Percentiles rank a stretch among this genome's conserved stretches.
Evolutionary conservation across 352 stramenopile genomes (phyloP).

Genomic region (Phytophthora pini): DNA sequence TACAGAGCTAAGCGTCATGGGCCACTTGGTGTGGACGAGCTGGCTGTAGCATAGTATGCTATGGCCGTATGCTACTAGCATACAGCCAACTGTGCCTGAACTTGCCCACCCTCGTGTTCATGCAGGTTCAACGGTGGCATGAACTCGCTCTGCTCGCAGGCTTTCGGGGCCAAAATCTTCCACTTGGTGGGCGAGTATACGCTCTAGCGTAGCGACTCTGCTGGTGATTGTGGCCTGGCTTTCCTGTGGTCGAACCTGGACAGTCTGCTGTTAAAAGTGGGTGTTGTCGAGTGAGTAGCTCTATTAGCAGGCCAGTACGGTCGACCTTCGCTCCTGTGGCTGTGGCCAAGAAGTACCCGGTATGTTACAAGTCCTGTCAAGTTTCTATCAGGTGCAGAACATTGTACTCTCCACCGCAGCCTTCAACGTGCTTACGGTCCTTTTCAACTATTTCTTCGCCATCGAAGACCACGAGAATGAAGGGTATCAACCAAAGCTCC

Average conservation of each 20-base stretch:
- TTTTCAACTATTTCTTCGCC: constrained; percentile 65
- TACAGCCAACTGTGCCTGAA: constrained; percentile 82
- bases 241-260: constrained; percentile 82
- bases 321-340: constrained; percentile 7
- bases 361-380: constrained; percentile 72
- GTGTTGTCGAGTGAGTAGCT: constrained; percentile 47
- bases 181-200: constrained; percentile 45
- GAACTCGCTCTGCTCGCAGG: constrained; percentile 85
- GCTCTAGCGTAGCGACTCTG: constrained; percentile 46
- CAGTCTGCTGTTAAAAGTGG: constrained; percentile 39
- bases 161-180: constrained; percentile 84
- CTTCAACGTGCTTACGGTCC: constrained; percentile 48
- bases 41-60: constrained; percentile 47
- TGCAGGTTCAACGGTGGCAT: constrained; percentile 85
- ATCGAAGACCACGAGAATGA: constrained; percentile 2
- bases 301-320: constrained; percentile 63
- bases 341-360: constrained; percentile 51
- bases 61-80: constrained; percentile 23
- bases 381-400: constrained; percentile 83
- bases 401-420: constrained; percentile 69
- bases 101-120: constrained; percentile 80
- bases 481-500: too few relatives aligned
- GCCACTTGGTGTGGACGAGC: constrained; percentile 75
- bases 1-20: constrained; percentile 82
- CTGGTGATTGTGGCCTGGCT: constrained; percentile 57